phyloP scores from a whole-genome alignment of 1,139 yeast species.

The Oligophagozyma castellii region DNA sequence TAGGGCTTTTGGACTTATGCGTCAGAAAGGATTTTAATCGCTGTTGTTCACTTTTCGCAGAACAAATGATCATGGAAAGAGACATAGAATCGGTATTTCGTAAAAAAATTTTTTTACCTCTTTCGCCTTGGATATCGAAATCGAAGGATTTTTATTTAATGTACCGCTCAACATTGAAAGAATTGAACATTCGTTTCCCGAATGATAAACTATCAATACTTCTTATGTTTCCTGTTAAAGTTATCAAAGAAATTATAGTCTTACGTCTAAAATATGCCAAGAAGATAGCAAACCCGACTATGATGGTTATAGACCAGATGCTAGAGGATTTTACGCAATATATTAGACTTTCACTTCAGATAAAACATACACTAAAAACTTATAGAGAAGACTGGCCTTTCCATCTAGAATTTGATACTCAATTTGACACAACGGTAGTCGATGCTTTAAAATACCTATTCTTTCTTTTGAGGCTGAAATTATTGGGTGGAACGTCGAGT shows the following conservation, averaged over 20 bases:
- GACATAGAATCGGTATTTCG: constrained; percentile 59
- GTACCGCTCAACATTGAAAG: constrained; percentile 48
- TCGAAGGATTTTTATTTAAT: constrained; percentile 60
- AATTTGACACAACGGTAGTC: constrained; percentile 59
- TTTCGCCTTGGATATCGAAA: constrained; percentile 46
- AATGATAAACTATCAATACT: constrained; percentile 48
- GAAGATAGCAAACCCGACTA: constrained; percentile 71
- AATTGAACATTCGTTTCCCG: constrained; percentile 64
- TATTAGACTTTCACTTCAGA: constrained; percentile 60
- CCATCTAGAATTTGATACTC: constrained; percentile 49
- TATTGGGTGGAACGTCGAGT: constrained; percentile 62
- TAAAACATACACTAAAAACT: constrained; percentile 55
- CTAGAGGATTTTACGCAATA: constrained; percentile 74
- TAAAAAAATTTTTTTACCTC: constrained; percentile 29
- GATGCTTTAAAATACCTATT: constrained; percentile 66
- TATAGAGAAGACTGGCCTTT: constrained; percentile 73
- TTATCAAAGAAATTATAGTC: constrained; percentile 69
- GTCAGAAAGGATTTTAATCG: constrained; percentile 13
- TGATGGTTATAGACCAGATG: constrained; percentile 95
- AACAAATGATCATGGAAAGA: constrained; percentile 72
- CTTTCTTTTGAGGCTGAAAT: constrained; percentile 57
- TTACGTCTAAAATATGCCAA: constrained; percentile 68
- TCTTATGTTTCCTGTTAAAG: constrained; percentile 65
- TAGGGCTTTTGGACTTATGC: constrained; percentile 25
- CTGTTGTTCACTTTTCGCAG: constrained; percentile 66